phyloP scores from a whole-genome alignment of 345 rosid genomes.

The Eutrema heterophyllum region DNA sequence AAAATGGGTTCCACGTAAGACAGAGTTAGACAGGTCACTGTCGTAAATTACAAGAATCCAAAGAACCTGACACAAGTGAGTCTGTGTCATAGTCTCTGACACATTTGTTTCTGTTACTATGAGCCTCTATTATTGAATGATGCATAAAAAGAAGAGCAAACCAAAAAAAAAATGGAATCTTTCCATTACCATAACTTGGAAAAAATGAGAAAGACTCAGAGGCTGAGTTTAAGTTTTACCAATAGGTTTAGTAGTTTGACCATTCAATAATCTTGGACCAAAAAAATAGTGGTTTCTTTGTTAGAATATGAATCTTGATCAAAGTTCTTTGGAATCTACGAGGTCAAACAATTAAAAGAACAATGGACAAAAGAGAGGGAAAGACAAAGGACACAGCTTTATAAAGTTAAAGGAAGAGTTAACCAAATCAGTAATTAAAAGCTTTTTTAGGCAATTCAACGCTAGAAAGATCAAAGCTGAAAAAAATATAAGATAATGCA shows the following conservation, averaged over 20 bases:
- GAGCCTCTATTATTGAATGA: constrained; percentile 45
- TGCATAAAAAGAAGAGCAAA: constrained; percentile 38
- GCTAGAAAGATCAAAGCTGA: constrained; percentile 11
- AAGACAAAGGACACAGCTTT: constrained; percentile 27
- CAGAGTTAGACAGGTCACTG: constrained; percentile 23
- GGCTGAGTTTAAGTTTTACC: neutral
- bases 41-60: constrained; percentile 23
- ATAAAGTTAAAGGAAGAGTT: constrained; percentile 25
- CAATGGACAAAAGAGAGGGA: constrained; percentile 21
- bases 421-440: constrained; percentile 22
- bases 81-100: constrained; percentile 31
- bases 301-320: constrained; percentile 14
- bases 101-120: constrained; percentile 31
- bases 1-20: neutral
- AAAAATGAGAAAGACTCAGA: neutral
- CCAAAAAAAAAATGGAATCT: constrained; percentile 34
- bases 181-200: constrained; percentile 18
- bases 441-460: constrained; percentile 19
- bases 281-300: neutral
- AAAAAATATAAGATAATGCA: neutral
- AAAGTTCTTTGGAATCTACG: constrained; percentile 28
- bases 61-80: constrained; percentile 23
- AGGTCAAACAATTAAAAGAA: constrained; percentile 33
- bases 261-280: neutral
- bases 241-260: constrained; percentile 1